Conservation (phyloP, 768 basidiomycete species). For the Cystobasidium ongulense region DNA sequence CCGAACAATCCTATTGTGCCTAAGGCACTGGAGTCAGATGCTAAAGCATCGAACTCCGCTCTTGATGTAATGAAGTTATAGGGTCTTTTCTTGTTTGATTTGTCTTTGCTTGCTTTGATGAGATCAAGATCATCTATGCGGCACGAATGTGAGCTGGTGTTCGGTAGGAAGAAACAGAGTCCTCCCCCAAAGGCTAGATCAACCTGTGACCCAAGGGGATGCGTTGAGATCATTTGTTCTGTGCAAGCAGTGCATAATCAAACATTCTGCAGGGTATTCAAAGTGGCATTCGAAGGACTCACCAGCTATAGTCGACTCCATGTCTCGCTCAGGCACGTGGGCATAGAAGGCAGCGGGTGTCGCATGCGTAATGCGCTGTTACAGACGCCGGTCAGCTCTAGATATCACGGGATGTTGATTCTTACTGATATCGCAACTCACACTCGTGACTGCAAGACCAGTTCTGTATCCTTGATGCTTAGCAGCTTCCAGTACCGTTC, state of each 20-base stretch:
- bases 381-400: background rate
- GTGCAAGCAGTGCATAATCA: background rate
- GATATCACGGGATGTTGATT: background rate
- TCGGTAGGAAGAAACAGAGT: conserved; percentile 39
- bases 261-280: background rate
- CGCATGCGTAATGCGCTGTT: conserved; percentile 37
- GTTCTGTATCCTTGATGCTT: conserved; percentile 39
- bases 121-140: conserved; percentile 39
- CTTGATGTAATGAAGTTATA: conserved; percentile 35
- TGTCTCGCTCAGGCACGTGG: conserved; percentile 41
- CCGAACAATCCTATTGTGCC: conserved; percentile 38
- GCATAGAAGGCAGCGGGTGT: conserved; percentile 41
- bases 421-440: background rate
- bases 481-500: conserved; percentile 43
- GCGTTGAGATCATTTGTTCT: conserved; percentile 36
- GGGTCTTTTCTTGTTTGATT: conserved; percentile 1
- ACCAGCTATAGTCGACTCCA: conserved; percentile 27
- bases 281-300: background rate
- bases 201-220: conserved; percentile 37
- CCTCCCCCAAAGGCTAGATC: conserved; percentile 43
- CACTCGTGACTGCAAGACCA: conserved; percentile 38
- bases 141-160: conserved; percentile 35
- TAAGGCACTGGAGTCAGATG: conserved; percentile 19
- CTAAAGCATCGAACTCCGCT: conserved; percentile 30
- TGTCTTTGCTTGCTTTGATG: conserved; percentile 22